Percentiles rank a stretch among this genome's conserved stretches.
These are phyloP conservation scores for Lecanicillium sp. DNA, from an alignment of 2,329 filamentous ascomycete species.

Conservation along the genomic window DNA sequence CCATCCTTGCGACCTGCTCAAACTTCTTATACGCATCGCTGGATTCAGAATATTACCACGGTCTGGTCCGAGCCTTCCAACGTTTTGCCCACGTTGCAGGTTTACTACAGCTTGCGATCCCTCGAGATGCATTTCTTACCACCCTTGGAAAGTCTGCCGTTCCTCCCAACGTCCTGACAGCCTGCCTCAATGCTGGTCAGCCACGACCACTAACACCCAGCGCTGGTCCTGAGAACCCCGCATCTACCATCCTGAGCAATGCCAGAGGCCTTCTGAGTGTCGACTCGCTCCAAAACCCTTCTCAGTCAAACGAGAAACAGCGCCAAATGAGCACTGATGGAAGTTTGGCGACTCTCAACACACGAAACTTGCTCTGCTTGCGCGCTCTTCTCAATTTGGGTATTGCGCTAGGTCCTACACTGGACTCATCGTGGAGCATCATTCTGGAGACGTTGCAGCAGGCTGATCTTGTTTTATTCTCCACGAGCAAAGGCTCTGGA, in stretches of 20 bases:
- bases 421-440: constrained; percentile 82
- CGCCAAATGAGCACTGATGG: constrained; percentile 55
- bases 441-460: constrained; percentile 88
- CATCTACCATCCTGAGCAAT: constrained; percentile 57
- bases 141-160: constrained; percentile 91
- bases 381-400: constrained; percentile 90
- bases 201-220: constrained; percentile 38
- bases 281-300: constrained; percentile 58
- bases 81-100: constrained; percentile 94
- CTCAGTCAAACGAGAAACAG: constrained; percentile 51
- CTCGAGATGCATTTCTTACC: constrained; percentile 89
- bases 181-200: constrained; percentile 47
- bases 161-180: constrained; percentile 67
- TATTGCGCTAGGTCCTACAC: constrained; percentile 84
- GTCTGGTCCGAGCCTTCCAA: constrained; percentile 86
- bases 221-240: constrained; percentile 41
- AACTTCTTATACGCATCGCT: constrained; percentile 90
- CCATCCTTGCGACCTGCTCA: constrained; percentile 87
- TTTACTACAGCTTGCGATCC: constrained; percentile 74
- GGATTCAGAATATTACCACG: constrained; percentile 90
- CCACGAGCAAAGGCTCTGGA: constrained; percentile 50
- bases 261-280: constrained; percentile 68
- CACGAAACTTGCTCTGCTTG: constrained; percentile 83
- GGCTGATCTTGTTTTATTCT: constrained; percentile 78
- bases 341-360: constrained; percentile 58